phyloP scores from a whole-genome alignment of 805 yeast genomes.

The Wickerhamiella azyma region DNA sequence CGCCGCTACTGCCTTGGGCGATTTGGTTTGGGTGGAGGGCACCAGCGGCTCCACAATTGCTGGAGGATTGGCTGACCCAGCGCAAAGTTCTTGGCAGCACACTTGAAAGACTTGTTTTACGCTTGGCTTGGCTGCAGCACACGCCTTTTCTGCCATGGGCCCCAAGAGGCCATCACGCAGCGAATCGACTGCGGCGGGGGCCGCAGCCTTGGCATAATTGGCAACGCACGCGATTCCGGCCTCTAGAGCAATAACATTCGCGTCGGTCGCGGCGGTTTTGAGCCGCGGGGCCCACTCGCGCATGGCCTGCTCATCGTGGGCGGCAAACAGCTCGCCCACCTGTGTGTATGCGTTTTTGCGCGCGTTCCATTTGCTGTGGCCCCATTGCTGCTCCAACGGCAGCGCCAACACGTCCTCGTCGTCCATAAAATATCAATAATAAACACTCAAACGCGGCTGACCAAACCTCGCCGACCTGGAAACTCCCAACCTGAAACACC shows the following conservation, averaged over 20 bases:
- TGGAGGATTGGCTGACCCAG: constrained; percentile 45
- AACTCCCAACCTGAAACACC: too few species aligned
- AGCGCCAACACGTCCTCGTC: constrained; percentile 50
- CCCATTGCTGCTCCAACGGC: constrained; percentile 52
- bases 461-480: too few species aligned
- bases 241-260: constrained; percentile 88
- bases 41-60: constrained; percentile 45
- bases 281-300: constrained; percentile 35
- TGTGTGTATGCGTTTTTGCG: constrained; percentile 71
- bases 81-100: constrained; percentile 48
- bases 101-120: constrained; percentile 57
- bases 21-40: constrained; percentile 46
- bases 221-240: constrained; percentile 48
- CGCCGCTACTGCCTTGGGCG: constrained; percentile 67
- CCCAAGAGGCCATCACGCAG: constrained; percentile 19
- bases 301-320: constrained; percentile 44
- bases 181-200: constrained; percentile 30
- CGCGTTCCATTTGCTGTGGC: constrained; percentile 75
- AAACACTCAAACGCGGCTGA: too few species aligned
- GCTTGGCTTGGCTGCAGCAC: constrained; percentile 58
- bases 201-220: constrained; percentile 45
- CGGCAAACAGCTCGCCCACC: constrained; percentile 36
- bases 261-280: constrained; percentile 51
- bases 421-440: background rate
- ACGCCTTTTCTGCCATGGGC: constrained; percentile 64